Evolutionary conservation across 2,329 filamentous ascomycete genomes (phyloP), one percentile per base, ranked within the genome.

Genomic region (Myrmaecium sp.): DNA sequence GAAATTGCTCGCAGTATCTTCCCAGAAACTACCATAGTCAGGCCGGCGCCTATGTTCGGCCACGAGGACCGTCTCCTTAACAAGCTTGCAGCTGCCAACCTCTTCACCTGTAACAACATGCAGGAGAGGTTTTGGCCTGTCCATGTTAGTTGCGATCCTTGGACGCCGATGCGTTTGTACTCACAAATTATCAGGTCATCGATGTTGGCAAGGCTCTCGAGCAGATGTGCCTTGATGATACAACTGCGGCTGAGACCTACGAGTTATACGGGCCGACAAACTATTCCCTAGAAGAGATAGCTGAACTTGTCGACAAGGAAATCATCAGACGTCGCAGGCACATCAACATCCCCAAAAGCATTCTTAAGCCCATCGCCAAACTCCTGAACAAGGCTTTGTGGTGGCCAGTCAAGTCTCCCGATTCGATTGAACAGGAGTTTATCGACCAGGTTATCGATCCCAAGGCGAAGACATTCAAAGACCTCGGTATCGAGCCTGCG

Each of bases 11-110:
- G 86, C 35, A 71, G 67, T 42, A 84, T 95, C 49, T 98, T 83
- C 62, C 89, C 89, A 14, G 89, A 98, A 58, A 92, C 89, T 11
- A 98, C 89, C 23, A 83, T 98, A 41, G 89, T 98, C 37, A 74
- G 89, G 36, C 89, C 89, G 23, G 80, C 86, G 8, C 89, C 84
- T 28, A 69, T 93, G 54, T 98, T 92, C 48, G 89, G 89, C 18
- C 92, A 83, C 46, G 89, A 98, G 56, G 89, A 98, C 56, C 76
- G 76, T 43, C 69, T 98, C 23, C 71, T 98, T 19, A 72, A 92
- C 52, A 80, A 73, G 49, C 71, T 95, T 27, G 89, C 86, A 21
- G 68, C 72, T 38, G 71, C 73, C 33, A 92, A 92, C 52, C 49
- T 93, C 31, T 68, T 95, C 46, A 94, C 83, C 14, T 69, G 82